phyloP scores from a whole-genome alignment of 2,329 filamentous ascomycete species.

The Fusarium temperatum region DNA sequence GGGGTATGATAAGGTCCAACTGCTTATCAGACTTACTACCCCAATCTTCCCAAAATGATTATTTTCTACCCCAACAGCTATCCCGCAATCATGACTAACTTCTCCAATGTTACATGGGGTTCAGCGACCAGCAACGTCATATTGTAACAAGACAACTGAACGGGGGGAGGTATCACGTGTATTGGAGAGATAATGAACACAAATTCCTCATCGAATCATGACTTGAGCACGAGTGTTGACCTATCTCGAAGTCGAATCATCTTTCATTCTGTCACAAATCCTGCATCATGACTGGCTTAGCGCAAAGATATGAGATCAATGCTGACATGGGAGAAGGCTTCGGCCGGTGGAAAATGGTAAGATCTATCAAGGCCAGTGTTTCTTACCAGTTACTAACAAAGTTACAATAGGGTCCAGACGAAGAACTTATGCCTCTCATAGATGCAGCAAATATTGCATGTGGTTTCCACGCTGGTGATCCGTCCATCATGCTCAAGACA shows the following conservation, averaged over 20 bases:
- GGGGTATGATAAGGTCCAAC: neutral
- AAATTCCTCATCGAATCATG: neutral
- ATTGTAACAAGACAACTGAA: neutral
- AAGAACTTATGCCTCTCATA: conserved; percentile 68
- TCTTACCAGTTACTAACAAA: neutral
- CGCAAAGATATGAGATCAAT: neutral
- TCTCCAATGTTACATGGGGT: neutral
- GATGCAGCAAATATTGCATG: conserved; percentile 71
- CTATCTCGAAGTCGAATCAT: neutral
- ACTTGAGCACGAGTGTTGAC: neutral
- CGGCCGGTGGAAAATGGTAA: neutral
- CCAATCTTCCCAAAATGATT: neutral
- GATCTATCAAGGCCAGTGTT: neutral
- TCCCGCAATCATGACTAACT: neutral
- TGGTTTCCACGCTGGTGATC: conserved; percentile 68
- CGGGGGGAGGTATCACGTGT: neutral
- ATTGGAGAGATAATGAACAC: neutral
- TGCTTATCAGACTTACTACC: neutral
- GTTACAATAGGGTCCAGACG: conserved; percentile 55
- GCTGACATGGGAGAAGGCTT: conserved; percentile 1
- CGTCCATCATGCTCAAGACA: conserved; percentile 70
- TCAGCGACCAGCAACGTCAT: neutral
- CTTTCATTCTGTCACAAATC: neutral
- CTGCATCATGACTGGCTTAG: neutral
- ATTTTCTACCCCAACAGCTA: neutral